phyloP scores from a whole-genome alignment of 2,329 filamentous ascomycete genomes.

The Aspergillus fumigatus region DNA sequence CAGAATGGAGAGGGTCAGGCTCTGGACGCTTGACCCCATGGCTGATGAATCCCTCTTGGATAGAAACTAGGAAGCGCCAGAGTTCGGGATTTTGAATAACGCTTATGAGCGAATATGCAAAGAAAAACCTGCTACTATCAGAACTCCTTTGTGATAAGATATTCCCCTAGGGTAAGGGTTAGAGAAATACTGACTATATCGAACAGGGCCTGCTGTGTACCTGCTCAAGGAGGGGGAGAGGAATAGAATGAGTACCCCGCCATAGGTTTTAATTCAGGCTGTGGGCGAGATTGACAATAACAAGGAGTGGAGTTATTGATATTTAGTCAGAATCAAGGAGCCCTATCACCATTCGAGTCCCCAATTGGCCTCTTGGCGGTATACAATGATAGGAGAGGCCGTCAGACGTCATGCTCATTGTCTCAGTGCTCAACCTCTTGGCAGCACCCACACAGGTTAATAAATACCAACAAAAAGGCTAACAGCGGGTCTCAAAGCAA shows the following conservation, averaged over 20 bases:
- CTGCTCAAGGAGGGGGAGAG: neutral
- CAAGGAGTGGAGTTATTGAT: neutral
- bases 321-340: neutral
- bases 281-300: neutral
- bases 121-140: neutral
- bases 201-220: neutral
- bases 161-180: neutral
- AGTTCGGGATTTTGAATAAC: neutral
- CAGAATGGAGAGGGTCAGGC: slow-evolving; percentile 33
- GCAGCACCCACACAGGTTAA: neutral
- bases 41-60: neutral
- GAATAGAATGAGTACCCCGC: neutral
- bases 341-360: too few relatives aligned
- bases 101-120: neutral
- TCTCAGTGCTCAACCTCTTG: neutral
- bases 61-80: neutral
- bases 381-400: neutral
- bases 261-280: neutral
- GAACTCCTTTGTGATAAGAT: neutral
- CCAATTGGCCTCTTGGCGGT: neutral
- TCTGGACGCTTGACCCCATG: slow-evolving; percentile 20
- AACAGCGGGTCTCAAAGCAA: too few relatives aligned
- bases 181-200: neutral
- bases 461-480: neutral
- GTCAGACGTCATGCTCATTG: neutral